Evolutionary conservation across 2,329 filamentous ascomycete genomes (phyloP).

Genomic region (Penicillium sp.): DNA sequence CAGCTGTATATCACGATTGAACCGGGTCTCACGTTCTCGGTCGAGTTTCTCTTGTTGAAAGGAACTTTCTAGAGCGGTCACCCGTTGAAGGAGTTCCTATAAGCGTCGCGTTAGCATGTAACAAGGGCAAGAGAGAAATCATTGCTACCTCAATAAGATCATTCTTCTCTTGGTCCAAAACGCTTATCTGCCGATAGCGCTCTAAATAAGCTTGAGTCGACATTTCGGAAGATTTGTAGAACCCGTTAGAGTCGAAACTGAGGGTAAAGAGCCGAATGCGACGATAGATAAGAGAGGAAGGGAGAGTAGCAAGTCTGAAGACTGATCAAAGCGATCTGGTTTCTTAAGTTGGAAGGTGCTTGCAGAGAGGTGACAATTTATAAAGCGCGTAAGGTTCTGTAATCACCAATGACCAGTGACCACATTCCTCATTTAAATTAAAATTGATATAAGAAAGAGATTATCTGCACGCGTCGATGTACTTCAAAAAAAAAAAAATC

Average conservation of each 20-base stretch:
- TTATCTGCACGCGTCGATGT: conserved; percentile 2
- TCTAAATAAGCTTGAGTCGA: conserved; percentile 36
- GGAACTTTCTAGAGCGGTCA: conserved; percentile 44
- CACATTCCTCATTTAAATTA: conserved; percentile 7
- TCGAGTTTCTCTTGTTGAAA: conserved; percentile 46
- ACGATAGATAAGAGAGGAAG: conserved; percentile 9
- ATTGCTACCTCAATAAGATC: conserved; percentile 46
- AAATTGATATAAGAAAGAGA: conserved; percentile 3
- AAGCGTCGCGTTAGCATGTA: conserved; percentile 18
- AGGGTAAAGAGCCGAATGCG: conserved; percentile 1
- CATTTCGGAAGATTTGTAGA: conserved; percentile 23
- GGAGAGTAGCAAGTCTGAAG: conserved; percentile 8
- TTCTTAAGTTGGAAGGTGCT: conserved; percentile 13
- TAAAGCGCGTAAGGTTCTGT: conserved; percentile 11
- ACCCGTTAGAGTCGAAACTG: not conserved
- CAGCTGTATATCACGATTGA: conserved; percentile 48
- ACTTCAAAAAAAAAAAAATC: conserved; percentile 11
- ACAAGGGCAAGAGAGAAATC: conserved; percentile 8
- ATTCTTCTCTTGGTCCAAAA: conserved; percentile 47
- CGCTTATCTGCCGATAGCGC: conserved; percentile 45
- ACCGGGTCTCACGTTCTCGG: conserved; percentile 47
- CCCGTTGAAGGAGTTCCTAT: conserved; percentile 47
- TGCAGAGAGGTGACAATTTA: conserved; percentile 16
- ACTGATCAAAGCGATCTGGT: conserved; percentile 5
- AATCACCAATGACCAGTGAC: not conserved